These are phyloP conservation scores for Musa schizocarpa DNA, from an alignment of 176 grass and related monocot species.

Conservation along the genomic window DNA sequence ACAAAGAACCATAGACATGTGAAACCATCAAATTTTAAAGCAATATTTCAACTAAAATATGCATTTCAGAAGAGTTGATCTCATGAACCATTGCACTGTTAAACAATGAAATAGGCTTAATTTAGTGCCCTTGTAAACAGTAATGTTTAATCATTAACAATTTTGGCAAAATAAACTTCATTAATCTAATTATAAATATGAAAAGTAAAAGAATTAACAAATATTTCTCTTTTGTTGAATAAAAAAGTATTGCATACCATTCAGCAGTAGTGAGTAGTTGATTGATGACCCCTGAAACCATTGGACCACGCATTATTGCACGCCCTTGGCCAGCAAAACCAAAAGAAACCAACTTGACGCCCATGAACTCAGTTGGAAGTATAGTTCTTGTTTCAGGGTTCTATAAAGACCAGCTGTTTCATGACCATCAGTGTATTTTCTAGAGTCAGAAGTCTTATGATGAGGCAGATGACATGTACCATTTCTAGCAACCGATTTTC, in stretches of 20 bases:
- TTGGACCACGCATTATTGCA: conserved; percentile 93
- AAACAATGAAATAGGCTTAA: too few species aligned
- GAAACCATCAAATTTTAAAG: too few species aligned
- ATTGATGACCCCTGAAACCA: conserved; percentile 97
- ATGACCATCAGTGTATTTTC: conserved; percentile 70
- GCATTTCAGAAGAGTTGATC: too few species aligned
- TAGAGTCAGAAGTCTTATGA: conserved; percentile 26
- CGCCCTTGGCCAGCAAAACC: conserved; percentile 97
- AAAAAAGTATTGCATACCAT: conserved; percentile 42
- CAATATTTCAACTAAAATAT: too few species aligned
- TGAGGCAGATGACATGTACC: conserved; percentile 45
- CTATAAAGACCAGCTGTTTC: conserved; percentile 82
- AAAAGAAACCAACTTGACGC: conserved; percentile 95
- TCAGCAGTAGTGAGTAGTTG: conserved; percentile 84
- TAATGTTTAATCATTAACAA: too few species aligned
- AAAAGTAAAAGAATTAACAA: not conserved
- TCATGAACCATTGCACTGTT: too few species aligned
- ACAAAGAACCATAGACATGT: too few species aligned
- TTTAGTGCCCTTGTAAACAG: too few species aligned
- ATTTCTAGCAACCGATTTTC: conserved; percentile 75
- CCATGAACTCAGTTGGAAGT: conserved; percentile 71
- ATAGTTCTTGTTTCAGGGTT: conserved; percentile 80
- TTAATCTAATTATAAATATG: not conserved
- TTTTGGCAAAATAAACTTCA: too few species aligned
- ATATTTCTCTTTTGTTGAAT: not conserved